Base-by-base conservation (phyloP, 257 asterid genomes). In the Agastache rugosa region DNA sequence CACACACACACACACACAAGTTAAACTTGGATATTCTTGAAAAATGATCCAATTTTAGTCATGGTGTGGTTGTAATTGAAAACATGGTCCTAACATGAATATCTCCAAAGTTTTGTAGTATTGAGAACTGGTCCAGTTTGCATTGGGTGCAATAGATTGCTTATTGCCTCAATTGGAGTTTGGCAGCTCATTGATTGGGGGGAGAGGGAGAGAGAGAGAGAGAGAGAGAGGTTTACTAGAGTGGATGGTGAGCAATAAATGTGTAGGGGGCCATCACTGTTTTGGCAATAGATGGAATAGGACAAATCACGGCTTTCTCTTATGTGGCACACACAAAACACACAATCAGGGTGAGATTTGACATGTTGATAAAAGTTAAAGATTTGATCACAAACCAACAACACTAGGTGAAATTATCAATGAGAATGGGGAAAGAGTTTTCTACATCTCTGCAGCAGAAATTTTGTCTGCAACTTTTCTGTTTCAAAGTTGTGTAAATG, bases 191-290 rank as follows among this genome's bases (percentile, higher is more conserved):
- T 72, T 51, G 37, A 65, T 37, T 60, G 60, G 51, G 16, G 55
- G 16, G 55, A 48, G 54, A 48, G 54, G 15, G 54, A 15, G 25
- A 16, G 53, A 47, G 31, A 6, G 76, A 60, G 71, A 61, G 65
- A 60, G 37, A 60, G 42, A 14, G 65, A 31, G 66, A 29, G 60
- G 54, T 35, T 73, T 73, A 76, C 15, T 42, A n/a, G 79, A 81
- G 62, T 61, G 51, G 79, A 76, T 56, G 81, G 74, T 71, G 74
- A 12, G 74, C 83, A 82, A 77, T 84, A 11, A 81, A 75, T 81
- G 75, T 61, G 71, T 20, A 76, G 77, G 81, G 77, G 79, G 71
- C 77, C 70, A 82, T 37, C 37, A 15, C 29, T 62, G 39, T 51
- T 67, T 60, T 11, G 50, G 59, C 50, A 54, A 45, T 69, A 61